Base-by-base conservation (phyloP, 805 yeast genomes). In the Ogataea parapolymorpha region DNA sequence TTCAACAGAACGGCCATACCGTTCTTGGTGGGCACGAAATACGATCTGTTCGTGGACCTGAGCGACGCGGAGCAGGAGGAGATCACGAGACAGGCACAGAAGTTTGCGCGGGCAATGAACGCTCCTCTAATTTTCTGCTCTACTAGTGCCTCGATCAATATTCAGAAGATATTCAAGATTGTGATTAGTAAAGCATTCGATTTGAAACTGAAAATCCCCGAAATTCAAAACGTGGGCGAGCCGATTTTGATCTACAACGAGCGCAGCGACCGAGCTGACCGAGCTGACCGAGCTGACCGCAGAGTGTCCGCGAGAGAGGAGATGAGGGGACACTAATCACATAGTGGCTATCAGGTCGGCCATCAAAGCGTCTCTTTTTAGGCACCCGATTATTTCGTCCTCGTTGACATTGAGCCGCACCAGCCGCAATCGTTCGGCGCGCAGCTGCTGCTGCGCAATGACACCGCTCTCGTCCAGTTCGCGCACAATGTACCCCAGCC, bases 1-100 rank as follows among this genome's bases (percentile, higher is more conserved):
- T 82, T 87, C 58, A 91, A 91, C 64, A 79, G 82, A 57, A 83
- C 90, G 0, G 96, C 97, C 7, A 84, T 91, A 34, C 96, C 97
- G 3, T 77, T 91, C 44, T 69, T 91, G 33, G 84, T 91, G 2
- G 99, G 99, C 3, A 91, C 99, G 1, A 91, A 91, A 59, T 91
- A 85, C 63, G 99, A 91, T 59, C 67, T 80, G 48, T 90, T 91
- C 61, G 80, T 86, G 22, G 89, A 85, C 49, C 65, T 87, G 61
- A 77, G 90, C 34, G 77, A 74, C 26, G 83, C 78, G 41, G 95
- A 90, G 54, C 97, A 91, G 59, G 75, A 79, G 40, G 93, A 86
- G 55, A 76, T 91, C 37, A 86, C 96, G 5, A 77, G 75, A 45
- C 87, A 82, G 58, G 90, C 95, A 12, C 79, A 83, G 63, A 77